Evolutionary conservation across 2,329 filamentous ascomycete genomes (phyloP).

Genomic region (Cyphellophora attinorum): DNA sequence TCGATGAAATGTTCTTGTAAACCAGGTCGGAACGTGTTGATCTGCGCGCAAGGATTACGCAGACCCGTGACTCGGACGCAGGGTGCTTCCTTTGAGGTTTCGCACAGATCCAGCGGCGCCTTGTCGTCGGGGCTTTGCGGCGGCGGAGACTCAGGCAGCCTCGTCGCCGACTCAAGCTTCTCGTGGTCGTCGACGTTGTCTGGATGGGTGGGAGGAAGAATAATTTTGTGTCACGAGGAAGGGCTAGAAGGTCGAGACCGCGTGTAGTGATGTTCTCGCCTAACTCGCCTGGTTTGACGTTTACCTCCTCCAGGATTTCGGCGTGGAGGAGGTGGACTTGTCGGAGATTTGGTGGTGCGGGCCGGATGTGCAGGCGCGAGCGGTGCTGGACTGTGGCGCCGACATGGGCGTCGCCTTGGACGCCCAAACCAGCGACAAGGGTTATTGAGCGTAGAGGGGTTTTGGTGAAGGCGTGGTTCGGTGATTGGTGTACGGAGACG

Average conservation of each 20-base stretch:
- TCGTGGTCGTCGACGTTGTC: too few relatives aligned
- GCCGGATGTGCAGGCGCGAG: slow-evolving; percentile 14
- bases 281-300: slow-evolving; percentile 13
- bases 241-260: slow-evolving; percentile 13
- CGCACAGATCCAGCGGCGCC: slow-evolving; percentile 1
- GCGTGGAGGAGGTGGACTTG: slow-evolving; percentile 21
- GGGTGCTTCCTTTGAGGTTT: slow-evolving; percentile 2
- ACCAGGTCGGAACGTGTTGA: slow-evolving; percentile 13
- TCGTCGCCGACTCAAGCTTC: too few relatives aligned
- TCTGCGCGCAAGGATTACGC: slow-evolving; percentile 17
- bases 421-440: slow-evolving; percentile 17
- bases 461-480: slow-evolving; percentile 20
- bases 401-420: slow-evolving; percentile 19
- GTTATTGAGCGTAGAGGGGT: slow-evolving; percentile 12
- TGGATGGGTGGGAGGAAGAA: slow-evolving; percentile 11
- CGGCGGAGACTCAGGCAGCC: too few relatives aligned
- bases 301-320: slow-evolving; percentile 15
- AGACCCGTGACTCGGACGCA: slow-evolving; percentile 14
- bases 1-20: slow-evolving; percentile 15
- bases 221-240: slow-evolving; percentile 16
- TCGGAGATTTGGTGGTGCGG: slow-evolving; percentile 19
- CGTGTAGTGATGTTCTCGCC: slow-evolving; percentile 20
- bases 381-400: slow-evolving; percentile 19
- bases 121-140: too few relatives aligned
- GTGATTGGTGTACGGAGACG: slow-evolving; percentile 6